Evolutionary conservation across 2,329 filamentous ascomycete genomes (phyloP), one percentile per base, ranked within the genome.

Genomic region (Catunica adiposa): DNA sequence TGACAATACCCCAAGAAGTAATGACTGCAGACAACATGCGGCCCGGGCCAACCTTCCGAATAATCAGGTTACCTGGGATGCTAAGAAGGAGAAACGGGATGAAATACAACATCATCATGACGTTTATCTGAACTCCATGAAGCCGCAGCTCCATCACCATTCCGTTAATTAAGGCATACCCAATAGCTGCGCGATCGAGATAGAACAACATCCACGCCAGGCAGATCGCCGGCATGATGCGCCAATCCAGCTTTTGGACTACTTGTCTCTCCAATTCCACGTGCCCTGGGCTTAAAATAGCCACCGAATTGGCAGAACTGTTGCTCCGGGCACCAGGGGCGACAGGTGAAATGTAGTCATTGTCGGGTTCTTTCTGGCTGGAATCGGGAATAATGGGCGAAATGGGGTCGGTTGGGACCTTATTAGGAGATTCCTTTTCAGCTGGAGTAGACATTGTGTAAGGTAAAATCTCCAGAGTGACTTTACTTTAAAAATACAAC

Each of bases 121-220:
- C 59, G 31, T 63, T 77, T 64, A 84, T 86, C 62, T 85, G 78
- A 55, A 72, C 67, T 57, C 81, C 76, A 3, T 68, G 75, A 60
- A 86, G 78, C 47, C 68, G 63, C 1, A 83, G 64, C 61, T 81
- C 77, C 1, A 68, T 61, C 61, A 83, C 77, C 14, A 86, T 70
- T 0, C 78, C 76, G 53, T 82, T 72, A 7, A 85, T 63, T 51
- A 59, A 57, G 9, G 60, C 60, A 52, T 61, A 59, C 2, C 60
- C 59, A 47, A 62, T 60, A 25, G 61, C 61, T 4, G 60, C 59
- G 66, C 74, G 75, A 56, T 31, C 6, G 20, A 61, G 57, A 48
- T 61, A 60, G 51, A 61, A 57, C 11, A 59, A 17, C 51, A 58
- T 54, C 57, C 59, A 61, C 20, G 59, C 48, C 26, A 60, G n/a